These are phyloP conservation scores for Xylaria venustula DNA, from an alignment of 495 filamentous ascomycete genomes.

Conservation along the genomic window DNA sequence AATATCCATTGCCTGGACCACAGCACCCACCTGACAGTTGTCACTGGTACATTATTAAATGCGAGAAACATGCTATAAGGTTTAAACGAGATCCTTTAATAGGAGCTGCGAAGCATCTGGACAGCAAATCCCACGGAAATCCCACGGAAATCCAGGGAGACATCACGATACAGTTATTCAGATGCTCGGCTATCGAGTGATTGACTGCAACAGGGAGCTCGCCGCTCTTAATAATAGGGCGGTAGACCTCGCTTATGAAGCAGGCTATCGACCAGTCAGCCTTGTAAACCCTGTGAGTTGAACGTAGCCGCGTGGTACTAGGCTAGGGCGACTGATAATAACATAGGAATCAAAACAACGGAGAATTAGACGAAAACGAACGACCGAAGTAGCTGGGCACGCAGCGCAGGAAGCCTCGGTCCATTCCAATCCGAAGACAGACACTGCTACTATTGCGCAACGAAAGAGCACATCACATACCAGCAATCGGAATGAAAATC, in stretches of 20 bases:
- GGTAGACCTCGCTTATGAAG: conserved; percentile 25
- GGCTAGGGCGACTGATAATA: not conserved
- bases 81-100: conserved; percentile 38
- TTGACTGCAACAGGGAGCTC: conserved; percentile 28
- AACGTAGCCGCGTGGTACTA: no score
- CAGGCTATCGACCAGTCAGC: conserved; percentile 34
- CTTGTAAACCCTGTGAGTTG: conserved; percentile 12
- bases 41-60: conserved; percentile 42
- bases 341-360: not conserved
- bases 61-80: conserved; percentile 41
- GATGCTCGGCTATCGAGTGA: conserved; percentile 35
- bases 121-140: conserved; percentile 36
- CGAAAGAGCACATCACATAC: not conserved
- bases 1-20: no score
- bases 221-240: conserved; percentile 34
- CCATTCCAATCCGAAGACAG: not conserved
- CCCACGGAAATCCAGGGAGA: conserved; percentile 36
- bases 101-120: conserved; percentile 45
- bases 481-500: not conserved
- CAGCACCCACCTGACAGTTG: conserved; percentile 16
- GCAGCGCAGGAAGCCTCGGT: not conserved
- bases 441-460: not conserved
- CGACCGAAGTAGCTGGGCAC: not conserved
- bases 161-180: conserved; percentile 29
- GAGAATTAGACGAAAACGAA: not conserved